Evolutionary conservation across 441 rosid species (phyloP), one percentile per base, ranked within the genome.

Genomic region (Caryocar brasiliense): DNA sequence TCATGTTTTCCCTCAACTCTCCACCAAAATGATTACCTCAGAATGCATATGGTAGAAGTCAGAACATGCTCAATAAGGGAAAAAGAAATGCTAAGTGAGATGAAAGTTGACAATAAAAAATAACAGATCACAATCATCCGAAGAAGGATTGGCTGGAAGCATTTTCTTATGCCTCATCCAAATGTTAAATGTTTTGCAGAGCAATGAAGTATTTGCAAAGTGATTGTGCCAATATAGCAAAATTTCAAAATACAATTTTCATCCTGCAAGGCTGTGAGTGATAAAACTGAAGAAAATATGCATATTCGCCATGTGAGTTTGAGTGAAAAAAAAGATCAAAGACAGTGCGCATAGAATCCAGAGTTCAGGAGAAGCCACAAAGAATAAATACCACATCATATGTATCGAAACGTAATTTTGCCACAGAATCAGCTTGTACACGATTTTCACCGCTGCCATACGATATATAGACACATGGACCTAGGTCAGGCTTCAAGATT

Each of bases 381-480:
- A n/a, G n/a, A n/a, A 50, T 43, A 67, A 76, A 23, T 76, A 89
- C 97, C 85, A 64, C 71, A 67, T 89, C 97, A 70, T 79, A 81
- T 40, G 82, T 59, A 62, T 86, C 67, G 32, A 73, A 86, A 40
- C 85, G 75, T 36, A 93, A 62, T 58, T 82, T 88, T 71, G 73
- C 74, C 62, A 80, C 79, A 27, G 75, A 69, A 66, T 74, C 80
- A 40, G 75, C 75, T 62, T 63, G 81, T 28, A 37, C 55, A 66
- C 56, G 66, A 66, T 74, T 78, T 55, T 82, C 86, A 37, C 93
- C 80, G 59, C 95, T 78, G 58, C 78, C 64, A 71, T 86, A 84
- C 15, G 90, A 86, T 56, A 89, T 81, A 60, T 81, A 74, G 44
- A 93, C 69, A 56, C 63, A 78, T 19, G 99, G 99, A 44, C 97